Percentiles rank a stretch among this genome's conserved stretches.
These are phyloP conservation scores for Tylopilus balloui DNA, from an alignment of 768 basidiomycete species.

Conservation along the genomic window DNA sequence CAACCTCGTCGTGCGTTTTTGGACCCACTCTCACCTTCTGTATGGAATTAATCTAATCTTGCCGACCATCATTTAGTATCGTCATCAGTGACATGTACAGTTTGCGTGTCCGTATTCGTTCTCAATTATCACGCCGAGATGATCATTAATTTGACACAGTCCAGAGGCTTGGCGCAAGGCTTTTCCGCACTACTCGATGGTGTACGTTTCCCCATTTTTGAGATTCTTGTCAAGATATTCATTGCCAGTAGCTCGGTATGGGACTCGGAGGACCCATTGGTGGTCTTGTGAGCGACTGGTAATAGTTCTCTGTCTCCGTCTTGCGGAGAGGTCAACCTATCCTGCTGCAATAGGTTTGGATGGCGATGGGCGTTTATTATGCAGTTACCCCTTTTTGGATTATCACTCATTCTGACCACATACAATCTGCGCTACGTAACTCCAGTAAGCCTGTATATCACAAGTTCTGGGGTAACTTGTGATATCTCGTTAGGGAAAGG, in stretches of 20 bases:
- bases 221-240: background rate
- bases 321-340: background rate
- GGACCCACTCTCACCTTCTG: background rate
- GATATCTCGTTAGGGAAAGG: conserved; percentile 48
- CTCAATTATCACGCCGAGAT: conserved; percentile 6
- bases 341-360: conserved; percentile 47
- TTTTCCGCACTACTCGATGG: conserved; percentile 70
- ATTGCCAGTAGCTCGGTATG: conserved; percentile 53
- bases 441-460: conserved; percentile 40
- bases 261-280: conserved; percentile 80
- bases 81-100: conserved; percentile 79
- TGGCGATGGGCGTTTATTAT: conserved; percentile 81
- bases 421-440: conserved; percentile 63
- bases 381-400: conserved; percentile 62
- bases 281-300: conserved; percentile 67
- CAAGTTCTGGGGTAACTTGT: background rate
- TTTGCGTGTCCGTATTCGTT: conserved; percentile 50
- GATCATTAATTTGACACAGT: conserved; percentile 36
- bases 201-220: conserved; percentile 38
- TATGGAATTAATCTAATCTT: conserved; percentile 16
- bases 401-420: conserved; percentile 55
- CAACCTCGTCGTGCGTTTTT: conserved; percentile 58
- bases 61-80: conserved; percentile 41
- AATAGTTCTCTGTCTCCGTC: conserved; percentile 8
- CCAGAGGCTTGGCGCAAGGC: conserved; percentile 69